Base-by-base conservation (phyloP, 2,329 filamentous ascomycete genomes). In the Pestalotiopsis sp. region DNA sequence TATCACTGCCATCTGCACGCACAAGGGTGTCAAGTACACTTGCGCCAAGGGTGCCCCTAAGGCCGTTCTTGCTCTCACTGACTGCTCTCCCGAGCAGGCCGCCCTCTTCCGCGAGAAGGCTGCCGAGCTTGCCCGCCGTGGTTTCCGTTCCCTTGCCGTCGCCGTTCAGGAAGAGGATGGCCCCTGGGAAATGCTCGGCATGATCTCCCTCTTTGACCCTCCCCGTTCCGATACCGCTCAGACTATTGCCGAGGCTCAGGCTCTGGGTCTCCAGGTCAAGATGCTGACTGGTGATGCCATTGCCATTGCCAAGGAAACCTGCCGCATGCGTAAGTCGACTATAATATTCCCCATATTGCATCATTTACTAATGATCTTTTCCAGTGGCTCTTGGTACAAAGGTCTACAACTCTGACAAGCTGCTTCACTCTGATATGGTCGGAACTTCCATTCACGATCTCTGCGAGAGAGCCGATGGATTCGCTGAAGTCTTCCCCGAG, bases 221-320 rank as follows among this genome's bases (percentile, higher is more conserved):
- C 90, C 90, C 71, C 90, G 90, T 87, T 89, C 91, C 76, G 90
- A 92, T 80, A 92, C 90, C 73, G 90, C 90, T 74, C 89, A 91
- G 81, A 92, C 90, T 74, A 92, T 92, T 76, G 85, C 91, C 76
- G 90, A 92, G 83, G 90, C 90, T 72, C 90, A 92, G 82, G 87
- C 90, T 80, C 90, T 92, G 71, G 90, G 90, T 87, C 89, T 92
- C 62, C 88, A 87, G 74, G 90, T 92, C 76, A 92, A 92, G 87
- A 92, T 92, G 90, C 84, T 92, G 81, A 92, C 90, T 85, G 90
- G 90, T 89, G 90, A 92, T 78, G 90, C 90, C 72, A 91, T 92
- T 75, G 90, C 90, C 76, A 92, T 92, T 75, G 90, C 90, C 70
- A 92, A 92, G 85, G 90, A 92, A 82, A 92, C 90, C 76, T 92